These are phyloP conservation scores for Aspergillus phoenicis DNA, from an alignment of 2,329 filamentous ascomycete species.

Conservation along the genomic window DNA sequence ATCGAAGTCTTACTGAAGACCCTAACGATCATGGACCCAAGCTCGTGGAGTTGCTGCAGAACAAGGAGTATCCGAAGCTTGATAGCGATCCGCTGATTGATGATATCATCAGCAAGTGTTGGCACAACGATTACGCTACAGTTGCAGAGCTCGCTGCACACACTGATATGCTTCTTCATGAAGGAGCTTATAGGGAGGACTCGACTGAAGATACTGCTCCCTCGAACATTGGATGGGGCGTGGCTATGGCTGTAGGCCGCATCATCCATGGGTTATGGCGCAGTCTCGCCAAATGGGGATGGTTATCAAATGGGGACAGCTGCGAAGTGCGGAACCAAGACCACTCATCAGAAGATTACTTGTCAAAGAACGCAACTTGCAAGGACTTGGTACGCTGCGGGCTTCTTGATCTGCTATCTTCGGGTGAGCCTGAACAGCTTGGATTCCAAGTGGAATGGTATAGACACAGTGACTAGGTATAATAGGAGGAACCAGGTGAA, in stretches of 20 bases:
- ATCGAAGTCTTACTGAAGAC: slow-evolving; percentile 29
- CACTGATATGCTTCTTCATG: slow-evolving; percentile 15
- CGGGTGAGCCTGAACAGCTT: slow-evolving; percentile 24
- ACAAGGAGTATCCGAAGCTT: slow-evolving; percentile 29
- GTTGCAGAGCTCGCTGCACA: slow-evolving; percentile 22
- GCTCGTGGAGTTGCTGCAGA: slow-evolving; percentile 26
- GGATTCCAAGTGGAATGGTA: slow-evolving; percentile 28
- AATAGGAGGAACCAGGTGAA: not conserved
- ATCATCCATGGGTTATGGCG: too few species aligned
- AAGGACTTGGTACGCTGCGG: slow-evolving; percentile 27
- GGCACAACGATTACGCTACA: slow-evolving; percentile 26
- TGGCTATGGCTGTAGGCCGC: too few species aligned
- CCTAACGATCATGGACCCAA: slow-evolving; percentile 27
- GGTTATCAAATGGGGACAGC: not conserved
- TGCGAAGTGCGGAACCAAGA: not conserved
- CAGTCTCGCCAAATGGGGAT: too few species aligned
- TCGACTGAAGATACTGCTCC: not conserved
- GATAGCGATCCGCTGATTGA: slow-evolving; percentile 30
- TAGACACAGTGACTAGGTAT: slow-evolving; percentile 6
- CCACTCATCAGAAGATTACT: not conserved
- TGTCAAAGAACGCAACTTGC: slow-evolving; percentile 24
- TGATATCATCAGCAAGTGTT: slow-evolving; percentile 27
- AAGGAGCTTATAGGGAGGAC: slow-evolving; percentile 2
- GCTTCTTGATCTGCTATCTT: slow-evolving; percentile 28
- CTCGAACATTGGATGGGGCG: too few species aligned